phyloP scores from a whole-genome alignment of 208 protist genomes.

The Entamoeba moshkovskii region DNA sequence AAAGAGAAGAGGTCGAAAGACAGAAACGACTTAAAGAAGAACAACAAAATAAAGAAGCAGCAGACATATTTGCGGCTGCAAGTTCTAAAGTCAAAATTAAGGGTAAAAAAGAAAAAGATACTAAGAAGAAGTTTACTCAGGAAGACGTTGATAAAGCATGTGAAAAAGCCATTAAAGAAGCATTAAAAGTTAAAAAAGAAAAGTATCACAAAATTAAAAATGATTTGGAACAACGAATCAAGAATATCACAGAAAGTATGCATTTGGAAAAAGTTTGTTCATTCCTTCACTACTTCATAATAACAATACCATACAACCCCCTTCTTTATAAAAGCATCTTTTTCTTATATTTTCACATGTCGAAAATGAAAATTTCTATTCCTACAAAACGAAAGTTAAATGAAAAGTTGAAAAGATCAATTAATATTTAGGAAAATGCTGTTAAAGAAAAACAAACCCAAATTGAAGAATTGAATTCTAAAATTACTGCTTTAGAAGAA shows the following conservation, averaged over 20 bases:
- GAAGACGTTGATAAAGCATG: not conserved
- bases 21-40: not conserved
- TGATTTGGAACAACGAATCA: not conserved
- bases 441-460: not conserved
- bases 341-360: not conserved
- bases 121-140: not conserved
- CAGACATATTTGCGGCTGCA: not conserved
- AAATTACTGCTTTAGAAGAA: not conserved
- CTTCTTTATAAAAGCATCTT: not conserved
- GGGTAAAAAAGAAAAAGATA: not conserved
- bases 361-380: not conserved
- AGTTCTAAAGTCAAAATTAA: not conserved
- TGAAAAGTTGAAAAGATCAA: not conserved
- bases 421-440: not conserved
- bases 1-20: not conserved
- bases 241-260: not conserved
- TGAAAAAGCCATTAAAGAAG: not conserved
- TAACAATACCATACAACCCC: not conserved
- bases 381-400: not conserved
- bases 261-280: not conserved
- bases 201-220: no score
- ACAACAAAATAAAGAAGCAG: not conserved
- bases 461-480: not conserved
- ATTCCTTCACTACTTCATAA: not conserved
- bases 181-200: not conserved